phyloP scores from a whole-genome alignment of 441 rosid species.

The Melastoma candidum region DNA sequence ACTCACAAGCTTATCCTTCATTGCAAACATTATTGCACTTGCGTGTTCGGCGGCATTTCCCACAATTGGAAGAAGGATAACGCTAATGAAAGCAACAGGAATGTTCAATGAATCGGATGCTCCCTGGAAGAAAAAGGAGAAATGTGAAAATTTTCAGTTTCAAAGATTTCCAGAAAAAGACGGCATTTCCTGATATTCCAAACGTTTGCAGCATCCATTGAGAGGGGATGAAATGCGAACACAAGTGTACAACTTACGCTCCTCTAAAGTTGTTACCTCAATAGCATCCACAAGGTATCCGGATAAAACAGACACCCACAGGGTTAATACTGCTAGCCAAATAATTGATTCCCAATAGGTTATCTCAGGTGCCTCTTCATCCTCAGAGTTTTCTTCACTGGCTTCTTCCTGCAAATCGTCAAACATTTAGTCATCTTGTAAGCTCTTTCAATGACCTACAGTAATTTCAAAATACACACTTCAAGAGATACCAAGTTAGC shows the following conservation, averaged over 20 bases:
- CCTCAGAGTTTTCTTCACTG: conserved; percentile 22
- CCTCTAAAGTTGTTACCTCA: conserved; percentile 36
- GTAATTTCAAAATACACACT: too few species aligned
- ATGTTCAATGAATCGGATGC: conserved; percentile 86
- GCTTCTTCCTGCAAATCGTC: conserved; percentile 25
- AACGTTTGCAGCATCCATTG: background rate
- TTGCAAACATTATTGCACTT: conserved; percentile 86
- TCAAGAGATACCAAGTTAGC: too few species aligned
- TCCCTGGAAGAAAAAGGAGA: conserved; percentile 23
- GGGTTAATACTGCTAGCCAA: conserved; percentile 85
- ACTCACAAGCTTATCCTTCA: conserved; percentile 64
- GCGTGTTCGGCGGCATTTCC: conserved; percentile 99
- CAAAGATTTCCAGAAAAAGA: too few species aligned
- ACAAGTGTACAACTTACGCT: background rate
- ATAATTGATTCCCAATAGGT: conserved; percentile 72
- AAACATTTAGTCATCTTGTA: background rate
- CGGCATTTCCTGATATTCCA: too few species aligned
- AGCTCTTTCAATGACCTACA: too few species aligned
- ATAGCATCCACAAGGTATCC: conserved; percentile 79
- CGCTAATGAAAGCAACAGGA: conserved; percentile 74
- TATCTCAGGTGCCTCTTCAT: conserved; percentile 50
- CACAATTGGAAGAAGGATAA: conserved; percentile 76
- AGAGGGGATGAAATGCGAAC: background rate
- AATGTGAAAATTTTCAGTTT: background rate
- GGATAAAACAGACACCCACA: conserved; percentile 58